These are phyloP conservation scores for Dentipellis sp. DNA, from an alignment of 768 basidiomycete genomes.

Conservation along the genomic window DNA sequence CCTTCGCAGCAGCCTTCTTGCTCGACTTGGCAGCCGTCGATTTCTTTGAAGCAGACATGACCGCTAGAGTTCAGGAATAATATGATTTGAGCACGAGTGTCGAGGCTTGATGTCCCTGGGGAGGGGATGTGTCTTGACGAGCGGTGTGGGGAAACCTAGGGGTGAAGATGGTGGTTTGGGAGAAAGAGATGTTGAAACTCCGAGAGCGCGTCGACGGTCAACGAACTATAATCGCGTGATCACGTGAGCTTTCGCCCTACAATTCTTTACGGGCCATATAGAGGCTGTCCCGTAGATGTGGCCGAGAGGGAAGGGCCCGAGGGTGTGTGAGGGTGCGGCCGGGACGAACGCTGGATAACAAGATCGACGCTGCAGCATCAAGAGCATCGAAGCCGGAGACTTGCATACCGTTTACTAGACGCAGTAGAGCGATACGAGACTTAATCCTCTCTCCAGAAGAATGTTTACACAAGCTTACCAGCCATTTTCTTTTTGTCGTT, in stretches of 20 bases:
- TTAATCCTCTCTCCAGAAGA: too few species aligned
- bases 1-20: slow-evolving; percentile 34
- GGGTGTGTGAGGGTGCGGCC: neutral
- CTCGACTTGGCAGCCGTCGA: slow-evolving; percentile 38
- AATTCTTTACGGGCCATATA: neutral
- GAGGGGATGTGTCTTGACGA: slow-evolving; percentile 13
- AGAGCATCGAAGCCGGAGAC: too few species aligned
- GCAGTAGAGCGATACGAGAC: too few species aligned
- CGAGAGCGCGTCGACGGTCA: slow-evolving; percentile 16
- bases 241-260: slow-evolving; percentile 12
- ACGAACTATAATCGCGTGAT: slow-evolving; percentile 17
- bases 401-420: too few species aligned
- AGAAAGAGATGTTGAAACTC: slow-evolving; percentile 17
- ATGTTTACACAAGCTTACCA: too few species aligned
- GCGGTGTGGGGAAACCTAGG: slow-evolving; percentile 15
- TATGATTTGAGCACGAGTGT: slow-evolving; percentile 8
- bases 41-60: slow-evolving; percentile 29
- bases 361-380: too few species aligned
- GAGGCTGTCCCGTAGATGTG: neutral
- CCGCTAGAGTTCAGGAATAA: slow-evolving; percentile 25
- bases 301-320: neutral
- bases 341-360: too few species aligned
- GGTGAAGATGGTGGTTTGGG: slow-evolving; percentile 42
- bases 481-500: too few species aligned
- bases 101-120: slow-evolving; percentile 13